Conservation (phyloP, 1,284 basidiomycete species). For the Puccinia horiana region DNA sequence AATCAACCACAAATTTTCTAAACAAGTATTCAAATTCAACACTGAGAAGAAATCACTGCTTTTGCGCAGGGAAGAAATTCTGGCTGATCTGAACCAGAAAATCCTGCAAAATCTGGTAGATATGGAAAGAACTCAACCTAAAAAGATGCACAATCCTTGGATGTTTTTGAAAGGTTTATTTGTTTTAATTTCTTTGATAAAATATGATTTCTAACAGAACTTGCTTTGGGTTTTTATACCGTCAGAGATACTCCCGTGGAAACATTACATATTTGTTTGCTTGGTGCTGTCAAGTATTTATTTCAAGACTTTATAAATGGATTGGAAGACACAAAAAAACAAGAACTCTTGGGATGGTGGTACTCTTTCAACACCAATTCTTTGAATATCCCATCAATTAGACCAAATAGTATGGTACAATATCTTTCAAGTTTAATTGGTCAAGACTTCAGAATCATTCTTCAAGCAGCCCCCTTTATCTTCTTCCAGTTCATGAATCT, state of each 20-base stretch:
- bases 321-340: neutral
- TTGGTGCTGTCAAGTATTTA: neutral
- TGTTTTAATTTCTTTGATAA: neutral
- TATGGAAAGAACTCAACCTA: neutral
- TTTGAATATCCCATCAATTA: neutral
- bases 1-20: neutral
- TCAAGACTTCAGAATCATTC: too few relatives aligned
- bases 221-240: neutral
- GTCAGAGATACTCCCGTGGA: neutral
- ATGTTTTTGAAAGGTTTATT: neutral
- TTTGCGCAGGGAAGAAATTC: neutral
- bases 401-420: neutral
- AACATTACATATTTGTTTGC: neutral
- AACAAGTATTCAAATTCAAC: neutral
- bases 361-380: constrained; percentile 19
- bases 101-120: neutral
- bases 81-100: neutral
- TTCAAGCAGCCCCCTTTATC: constrained; percentile 7
- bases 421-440: neutral
- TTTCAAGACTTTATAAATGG: neutral
- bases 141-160: neutral
- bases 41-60: neutral
- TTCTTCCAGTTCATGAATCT: neutral
- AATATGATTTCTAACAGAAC: neutral
- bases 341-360: constrained; percentile 1